phyloP scores from a whole-genome alignment of 2,329 filamentous ascomycete species.

The Fusarium subglutinans region DNA sequence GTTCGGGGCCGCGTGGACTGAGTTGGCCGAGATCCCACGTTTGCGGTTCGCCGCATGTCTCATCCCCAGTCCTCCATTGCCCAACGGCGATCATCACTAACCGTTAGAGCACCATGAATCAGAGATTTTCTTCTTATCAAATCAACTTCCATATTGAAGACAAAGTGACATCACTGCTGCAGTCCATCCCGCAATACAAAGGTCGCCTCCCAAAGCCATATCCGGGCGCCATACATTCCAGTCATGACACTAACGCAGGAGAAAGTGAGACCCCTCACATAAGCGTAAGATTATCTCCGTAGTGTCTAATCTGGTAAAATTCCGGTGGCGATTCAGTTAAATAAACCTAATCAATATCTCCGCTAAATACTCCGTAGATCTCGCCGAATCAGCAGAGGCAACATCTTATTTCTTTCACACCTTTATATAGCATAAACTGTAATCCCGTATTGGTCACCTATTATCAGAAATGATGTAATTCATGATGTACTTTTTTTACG shows the following conservation, averaged over 20 bases:
- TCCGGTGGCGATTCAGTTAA: background rate
- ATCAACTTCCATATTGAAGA: accelerated
- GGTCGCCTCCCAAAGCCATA: background rate
- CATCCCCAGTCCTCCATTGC: too few species aligned
- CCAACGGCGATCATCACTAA: background rate
- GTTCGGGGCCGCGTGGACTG: background rate
- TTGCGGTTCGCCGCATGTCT: background rate
- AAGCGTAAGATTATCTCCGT: background rate
- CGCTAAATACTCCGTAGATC: background rate
- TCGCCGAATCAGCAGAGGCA: background rate
- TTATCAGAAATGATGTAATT: background rate
- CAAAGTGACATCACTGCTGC: background rate
- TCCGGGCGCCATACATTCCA: conserved; percentile 22
- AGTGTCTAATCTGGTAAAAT: too few species aligned
- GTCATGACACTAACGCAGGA: background rate
- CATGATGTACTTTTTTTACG: accelerated
- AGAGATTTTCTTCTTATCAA: background rate
- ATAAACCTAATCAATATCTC: background rate
- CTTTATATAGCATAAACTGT: too few species aligned
- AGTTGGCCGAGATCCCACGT: background rate
- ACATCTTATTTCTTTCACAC: background rate
- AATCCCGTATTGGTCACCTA: accelerated
- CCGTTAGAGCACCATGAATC: background rate
- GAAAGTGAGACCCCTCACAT: background rate
- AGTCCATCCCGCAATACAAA: background rate